Percentiles rank a stretch among this genome's conserved stretches.
phyloP scores from a whole-genome alignment of 495 filamentous ascomycete genomes.

The Aspergillus panamensis region DNA sequence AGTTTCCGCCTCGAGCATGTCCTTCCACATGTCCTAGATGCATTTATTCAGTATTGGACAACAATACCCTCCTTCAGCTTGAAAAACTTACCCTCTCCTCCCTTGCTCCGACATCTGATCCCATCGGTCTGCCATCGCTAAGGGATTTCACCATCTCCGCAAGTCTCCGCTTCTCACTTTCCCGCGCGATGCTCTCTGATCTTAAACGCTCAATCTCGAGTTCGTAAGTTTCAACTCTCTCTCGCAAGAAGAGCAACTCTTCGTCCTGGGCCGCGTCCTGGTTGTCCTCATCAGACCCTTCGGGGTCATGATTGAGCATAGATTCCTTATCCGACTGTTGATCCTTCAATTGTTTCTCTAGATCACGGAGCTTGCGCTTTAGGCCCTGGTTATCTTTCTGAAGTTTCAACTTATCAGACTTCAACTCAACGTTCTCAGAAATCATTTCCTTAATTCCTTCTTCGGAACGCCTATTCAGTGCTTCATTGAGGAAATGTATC shows the following conservation, averaged over 20 bases:
- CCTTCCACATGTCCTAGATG: slow-evolving; percentile 77
- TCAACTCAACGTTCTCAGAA: slow-evolving; percentile 91
- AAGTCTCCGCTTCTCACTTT: slow-evolving; percentile 76
- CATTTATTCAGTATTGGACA: no score
- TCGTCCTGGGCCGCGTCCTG: slow-evolving; percentile 59
- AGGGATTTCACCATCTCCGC: slow-evolving; percentile 73
- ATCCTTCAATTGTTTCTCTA: slow-evolving; percentile 81
- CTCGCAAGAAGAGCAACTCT: slow-evolving; percentile 77
- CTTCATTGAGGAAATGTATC: slow-evolving; percentile 93
- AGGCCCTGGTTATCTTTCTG: slow-evolving; percentile 85
- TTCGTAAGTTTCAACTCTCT: slow-evolving; percentile 78
- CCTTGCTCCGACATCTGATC: slow-evolving; percentile 67
- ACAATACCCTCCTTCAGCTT: no score
- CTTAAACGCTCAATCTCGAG: slow-evolving; percentile 76
- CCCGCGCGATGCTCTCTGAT: slow-evolving; percentile 68
- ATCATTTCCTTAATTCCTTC: slow-evolving; percentile 97
- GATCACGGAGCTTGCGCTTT: slow-evolving; percentile 70
- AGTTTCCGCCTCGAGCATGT: slow-evolving; percentile 91
- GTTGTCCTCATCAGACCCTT: slow-evolving; percentile 57
- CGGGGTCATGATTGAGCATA: slow-evolving; percentile 55
- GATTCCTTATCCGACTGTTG: slow-evolving; percentile 55
- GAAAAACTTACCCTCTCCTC: slow-evolving; percentile 64
- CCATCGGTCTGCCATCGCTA: slow-evolving; percentile 59
- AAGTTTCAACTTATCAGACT: slow-evolving; percentile 79
- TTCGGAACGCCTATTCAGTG: slow-evolving; percentile 87